Conservation (phyloP, 768 basidiomycete species). For the Mycena filopes region DNA sequence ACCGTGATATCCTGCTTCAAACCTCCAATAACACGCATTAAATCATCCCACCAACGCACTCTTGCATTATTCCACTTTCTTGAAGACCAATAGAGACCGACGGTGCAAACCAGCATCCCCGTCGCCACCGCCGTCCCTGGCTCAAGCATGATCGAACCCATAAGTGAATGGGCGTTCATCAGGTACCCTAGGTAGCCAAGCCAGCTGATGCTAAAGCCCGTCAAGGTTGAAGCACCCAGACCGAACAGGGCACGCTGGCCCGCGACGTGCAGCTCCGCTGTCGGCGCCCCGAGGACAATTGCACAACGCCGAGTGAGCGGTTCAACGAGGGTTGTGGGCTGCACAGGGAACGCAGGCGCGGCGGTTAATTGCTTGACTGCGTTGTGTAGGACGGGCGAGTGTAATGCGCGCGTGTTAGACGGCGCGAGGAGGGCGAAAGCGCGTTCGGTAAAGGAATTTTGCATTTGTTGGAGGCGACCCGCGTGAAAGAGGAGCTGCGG, state of each 20-base stretch:
- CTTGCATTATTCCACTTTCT: conserved; percentile 78
- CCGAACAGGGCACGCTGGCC: conserved; percentile 68
- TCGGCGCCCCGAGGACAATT: conserved; percentile 67
- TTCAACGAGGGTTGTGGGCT: conserved; percentile 55
- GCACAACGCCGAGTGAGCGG: conserved; percentile 63
- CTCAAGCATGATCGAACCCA: conserved; percentile 56
- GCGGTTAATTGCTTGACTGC: conserved; percentile 61
- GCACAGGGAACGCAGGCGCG: conserved; percentile 58
- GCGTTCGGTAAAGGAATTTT: conserved; percentile 53
- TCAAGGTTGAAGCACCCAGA: conserved; percentile 58
- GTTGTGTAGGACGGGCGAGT: conserved; percentile 70
- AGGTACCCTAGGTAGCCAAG: conserved; percentile 67
- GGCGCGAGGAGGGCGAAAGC: conserved; percentile 53
- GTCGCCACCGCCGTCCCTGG: conserved; percentile 68
- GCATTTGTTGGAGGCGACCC: conserved; percentile 64
- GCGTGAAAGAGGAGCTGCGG: conserved; percentile 73
- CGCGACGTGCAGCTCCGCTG: conserved; percentile 67
- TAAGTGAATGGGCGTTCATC: conserved; percentile 51
- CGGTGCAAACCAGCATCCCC: conserved; percentile 61
- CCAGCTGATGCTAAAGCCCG: conserved; percentile 68
- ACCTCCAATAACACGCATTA: conserved; percentile 15
- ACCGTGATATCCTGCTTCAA: conserved; percentile 18
- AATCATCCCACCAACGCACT: conserved; percentile 75
- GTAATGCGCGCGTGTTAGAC: conserved; percentile 49
- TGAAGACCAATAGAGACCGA: conserved; percentile 69